Evolutionary conservation across 2,329 filamentous ascomycete genomes (phyloP), one percentile per base, ranked within the genome.

Genomic region (Microdochium bolleyi): DNA sequence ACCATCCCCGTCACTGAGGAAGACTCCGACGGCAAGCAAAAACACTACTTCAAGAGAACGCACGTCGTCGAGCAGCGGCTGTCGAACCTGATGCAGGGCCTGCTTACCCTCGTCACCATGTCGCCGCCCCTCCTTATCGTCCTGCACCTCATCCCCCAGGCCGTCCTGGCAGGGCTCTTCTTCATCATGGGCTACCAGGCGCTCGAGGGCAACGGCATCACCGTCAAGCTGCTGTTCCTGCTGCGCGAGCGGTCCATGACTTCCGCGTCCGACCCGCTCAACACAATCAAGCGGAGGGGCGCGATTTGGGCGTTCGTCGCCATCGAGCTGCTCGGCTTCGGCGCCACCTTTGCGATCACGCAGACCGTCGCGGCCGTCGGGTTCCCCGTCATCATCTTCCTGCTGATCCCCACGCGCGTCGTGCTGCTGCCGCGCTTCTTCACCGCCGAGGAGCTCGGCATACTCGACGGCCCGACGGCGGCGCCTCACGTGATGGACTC

Each of bases 151-250:
- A 88, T 92, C 58, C 89, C 88, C 0, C 87, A 91, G 63, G 87
- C 84, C 55, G 87, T 92, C 1, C 78, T 92, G 52, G 88, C 88
- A 0, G 88, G 88, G 0, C 77, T 92, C 24, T 92, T 92, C 75
- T 92, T 92, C 70, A 80, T 90, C 64, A 92, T 92, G 88, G 88
- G 88, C 44, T 77, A 89, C 55, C 86, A 92, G 70, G 88, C 88
- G 2, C 80, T 92, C 30, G 79, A 84, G 63, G 84, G 72, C 24
- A 92, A 92, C 64, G 88, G 88, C 22, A 89, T 92, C 63, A 92
- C 87, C 0, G 71, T 77, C 55, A 92, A 92, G 67, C 65, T 92
- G 9, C 65, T 89, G 22, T 92, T 88, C 66, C 75, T 92, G 1
- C 69, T 75, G 1, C 79, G 82, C 56, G 88, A 92, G 67, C 72